Evolutionary conservation across 2,329 filamentous ascomycete species (phyloP).

Genomic region (Gnomoniopsis sp.): DNA sequence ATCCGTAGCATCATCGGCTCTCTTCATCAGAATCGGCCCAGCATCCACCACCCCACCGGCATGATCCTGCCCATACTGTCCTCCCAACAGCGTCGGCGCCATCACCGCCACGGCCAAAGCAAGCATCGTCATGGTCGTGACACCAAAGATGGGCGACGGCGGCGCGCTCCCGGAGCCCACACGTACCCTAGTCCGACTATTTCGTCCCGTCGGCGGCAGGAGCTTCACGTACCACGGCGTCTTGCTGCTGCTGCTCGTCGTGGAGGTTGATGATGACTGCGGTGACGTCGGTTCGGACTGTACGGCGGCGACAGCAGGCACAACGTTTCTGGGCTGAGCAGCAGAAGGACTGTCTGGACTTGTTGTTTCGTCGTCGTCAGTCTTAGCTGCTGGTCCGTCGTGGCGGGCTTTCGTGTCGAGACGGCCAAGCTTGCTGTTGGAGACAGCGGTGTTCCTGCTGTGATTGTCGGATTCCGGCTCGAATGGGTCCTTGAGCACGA

Average conservation of each 20-base stretch:
- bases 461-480: conserved; percentile 26
- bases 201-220: conserved; percentile 28
- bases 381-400: conserved; percentile 5
- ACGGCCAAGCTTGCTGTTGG: no score
- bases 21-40: conserved; percentile 38
- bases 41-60: conserved; percentile 44
- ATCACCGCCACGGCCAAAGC: conserved; percentile 48
- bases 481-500: conserved; percentile 19
- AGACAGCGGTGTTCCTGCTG: conserved; percentile 22
- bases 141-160: conserved; percentile 35
- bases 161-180: conserved; percentile 38
- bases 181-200: conserved; percentile 42
- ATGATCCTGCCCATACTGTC: conserved; percentile 33
- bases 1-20: conserved; percentile 47
- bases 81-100: conserved; percentile 43
- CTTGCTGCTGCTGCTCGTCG: conserved; percentile 12
- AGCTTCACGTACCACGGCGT: conserved; percentile 43
- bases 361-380: background rate
- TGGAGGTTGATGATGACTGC: conserved; percentile 18
- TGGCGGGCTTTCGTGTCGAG: conserved; percentile 17
- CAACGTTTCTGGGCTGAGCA: background rate
- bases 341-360: background rate
- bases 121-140: conserved; percentile 45
- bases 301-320: background rate
- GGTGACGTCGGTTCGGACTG: conserved; percentile 14